phyloP scores from a whole-genome alignment of 257 asterid genomes.

The Fraxinus quadrangulata region DNA sequence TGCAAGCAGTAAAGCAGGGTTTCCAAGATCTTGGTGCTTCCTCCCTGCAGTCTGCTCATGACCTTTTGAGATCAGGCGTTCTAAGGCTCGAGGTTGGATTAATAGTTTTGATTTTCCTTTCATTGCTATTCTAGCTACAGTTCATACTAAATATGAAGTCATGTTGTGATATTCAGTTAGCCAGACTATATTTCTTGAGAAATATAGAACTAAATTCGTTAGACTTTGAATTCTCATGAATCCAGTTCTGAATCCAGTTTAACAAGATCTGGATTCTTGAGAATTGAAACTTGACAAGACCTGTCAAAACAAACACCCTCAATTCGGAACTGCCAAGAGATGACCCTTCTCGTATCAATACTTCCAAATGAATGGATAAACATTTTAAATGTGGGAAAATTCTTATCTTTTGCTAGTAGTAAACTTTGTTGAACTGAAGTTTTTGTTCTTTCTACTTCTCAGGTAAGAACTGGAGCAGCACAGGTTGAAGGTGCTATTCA shows the following conservation, averaged over 20 bases:
- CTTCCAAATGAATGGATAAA: not conserved
- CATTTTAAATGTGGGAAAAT: not conserved
- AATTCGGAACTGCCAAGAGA: not conserved
- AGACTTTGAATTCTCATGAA: not conserved
- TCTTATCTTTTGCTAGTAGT: not conserved
- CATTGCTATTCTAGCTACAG: not conserved
- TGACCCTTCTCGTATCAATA: not conserved
- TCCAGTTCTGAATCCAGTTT: not conserved
- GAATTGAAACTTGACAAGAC: not conserved
- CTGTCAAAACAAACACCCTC: not conserved
- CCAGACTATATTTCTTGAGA: not conserved
- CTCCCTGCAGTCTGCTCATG: slow-evolving; percentile 82
- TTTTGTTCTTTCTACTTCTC: slow-evolving; percentile 15
- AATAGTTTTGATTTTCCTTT: not conserved
- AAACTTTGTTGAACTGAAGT: not conserved
- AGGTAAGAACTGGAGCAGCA: slow-evolving; percentile 79
- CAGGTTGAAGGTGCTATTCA: slow-evolving; percentile 79
- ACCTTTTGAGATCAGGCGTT: slow-evolving; percentile 61
- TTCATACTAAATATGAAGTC: not conserved
- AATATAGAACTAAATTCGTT: not conserved
- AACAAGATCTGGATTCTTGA: not conserved
- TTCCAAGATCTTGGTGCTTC: slow-evolving; percentile 96
- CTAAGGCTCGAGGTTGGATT: slow-evolving; percentile 75
- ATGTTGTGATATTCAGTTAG: not conserved
- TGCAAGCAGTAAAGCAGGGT: slow-evolving; percentile 93